A percentile compares a stretch with the other conserved stretches of the same genome.
These are phyloP conservation scores for Fusarium xylarioides DNA, from an alignment of 2,329 filamentous ascomycete species.

Conservation along the genomic window DNA sequence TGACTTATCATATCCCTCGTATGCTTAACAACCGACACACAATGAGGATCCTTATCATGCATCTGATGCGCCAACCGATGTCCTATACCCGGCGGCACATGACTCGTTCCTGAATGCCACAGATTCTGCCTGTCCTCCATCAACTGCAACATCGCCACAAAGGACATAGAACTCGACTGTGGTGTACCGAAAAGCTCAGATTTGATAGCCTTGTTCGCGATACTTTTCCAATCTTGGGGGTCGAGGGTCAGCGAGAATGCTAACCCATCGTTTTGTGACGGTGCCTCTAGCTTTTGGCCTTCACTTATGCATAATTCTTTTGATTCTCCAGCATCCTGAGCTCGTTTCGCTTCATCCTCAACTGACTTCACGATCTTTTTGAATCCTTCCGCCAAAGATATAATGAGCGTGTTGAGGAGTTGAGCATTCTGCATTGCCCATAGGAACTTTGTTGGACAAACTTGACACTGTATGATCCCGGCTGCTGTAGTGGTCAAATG, in stretches of 20 bases:
- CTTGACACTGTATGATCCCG: constrained; percentile 29
- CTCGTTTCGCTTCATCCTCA: constrained; percentile 32
- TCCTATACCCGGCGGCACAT: constrained; percentile 3
- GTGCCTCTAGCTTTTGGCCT: background rate
- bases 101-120: constrained; percentile 36
- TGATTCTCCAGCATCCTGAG: constrained; percentile 20
- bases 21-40: constrained; percentile 39
- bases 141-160: constrained; percentile 28
- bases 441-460: constrained; percentile 38
- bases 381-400: constrained; percentile 39
- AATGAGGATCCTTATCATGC: constrained; percentile 35
- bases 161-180: background rate
- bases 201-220: constrained; percentile 36
- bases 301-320: constrained; percentile 31
- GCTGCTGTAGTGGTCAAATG: constrained; percentile 26
- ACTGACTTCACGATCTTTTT: constrained; percentile 36
- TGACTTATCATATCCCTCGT: constrained; percentile 31
- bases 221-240: constrained; percentile 28
- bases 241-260: constrained; percentile 25
- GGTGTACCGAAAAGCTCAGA: constrained; percentile 28
- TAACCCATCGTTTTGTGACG: background rate
- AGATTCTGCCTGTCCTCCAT: constrained; percentile 39
- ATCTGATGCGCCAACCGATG: constrained; percentile 11
- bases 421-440: constrained; percentile 44
- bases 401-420: constrained; percentile 36